Conservation (phyloP, 2,329 filamentous ascomycete species). For the Davidsoniella neocaledoniae region DNA sequence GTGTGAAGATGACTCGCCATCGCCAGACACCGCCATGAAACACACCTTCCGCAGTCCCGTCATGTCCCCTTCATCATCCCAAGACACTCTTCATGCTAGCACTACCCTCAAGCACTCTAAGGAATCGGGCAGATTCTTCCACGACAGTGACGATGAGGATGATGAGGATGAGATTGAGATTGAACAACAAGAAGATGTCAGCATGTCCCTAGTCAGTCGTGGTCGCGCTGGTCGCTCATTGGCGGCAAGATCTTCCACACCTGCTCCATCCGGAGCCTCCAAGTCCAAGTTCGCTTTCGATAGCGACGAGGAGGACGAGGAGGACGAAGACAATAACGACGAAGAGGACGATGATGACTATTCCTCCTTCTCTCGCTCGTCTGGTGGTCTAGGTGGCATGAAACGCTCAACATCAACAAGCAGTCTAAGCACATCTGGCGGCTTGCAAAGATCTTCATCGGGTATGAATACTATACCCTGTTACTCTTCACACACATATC, state of each 20-base stretch:
- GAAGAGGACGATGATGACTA: slow-evolving; percentile 19
- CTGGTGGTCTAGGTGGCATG: slow-evolving; percentile 18
- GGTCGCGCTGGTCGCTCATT: slow-evolving; percentile 1
- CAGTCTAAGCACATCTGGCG: slow-evolving; percentile 35
- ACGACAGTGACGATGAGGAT: slow-evolving; percentile 42
- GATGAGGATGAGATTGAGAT: slow-evolving; percentile 32
- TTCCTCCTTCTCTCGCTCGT: slow-evolving; percentile 5
- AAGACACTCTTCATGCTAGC: slow-evolving; percentile 57
- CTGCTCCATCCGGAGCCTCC: slow-evolving; percentile 9
- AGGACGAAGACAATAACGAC: slow-evolving; percentile 3
- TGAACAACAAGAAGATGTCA: slow-evolving; percentile 10
- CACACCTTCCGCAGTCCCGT: slow-evolving; percentile 37
- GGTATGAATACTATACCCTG: slow-evolving; percentile 71
- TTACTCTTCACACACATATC: slow-evolving; percentile 49
- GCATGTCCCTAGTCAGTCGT: slow-evolving; percentile 9
- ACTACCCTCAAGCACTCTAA: slow-evolving; percentile 30
- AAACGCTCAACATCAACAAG: slow-evolving; percentile 31
- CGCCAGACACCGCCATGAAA: slow-evolving; percentile 45
- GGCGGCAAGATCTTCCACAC: slow-evolving; percentile 14
- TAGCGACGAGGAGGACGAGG: slow-evolving; percentile 5
- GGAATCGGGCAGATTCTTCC: slow-evolving; percentile 45
- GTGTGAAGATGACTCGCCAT: slow-evolving; percentile 60
- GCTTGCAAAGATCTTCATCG: slow-evolving; percentile 62
- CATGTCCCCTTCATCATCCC: slow-evolving; percentile 56
- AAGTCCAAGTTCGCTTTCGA: slow-evolving; percentile 13